phyloP scores from a whole-genome alignment of 768 basidiomycete species.

The Suillus hirtellus region DNA sequence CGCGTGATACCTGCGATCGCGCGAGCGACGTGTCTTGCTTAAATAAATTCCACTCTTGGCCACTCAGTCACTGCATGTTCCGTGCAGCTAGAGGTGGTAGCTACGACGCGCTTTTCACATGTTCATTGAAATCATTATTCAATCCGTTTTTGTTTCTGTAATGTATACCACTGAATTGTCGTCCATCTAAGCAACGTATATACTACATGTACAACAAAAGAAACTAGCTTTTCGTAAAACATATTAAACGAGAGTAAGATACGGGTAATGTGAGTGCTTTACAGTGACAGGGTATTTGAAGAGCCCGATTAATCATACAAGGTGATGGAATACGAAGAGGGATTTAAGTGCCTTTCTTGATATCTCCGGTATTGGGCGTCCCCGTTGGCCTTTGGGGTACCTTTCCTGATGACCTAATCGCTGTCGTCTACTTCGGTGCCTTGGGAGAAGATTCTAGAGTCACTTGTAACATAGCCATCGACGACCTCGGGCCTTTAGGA shows the following conservation, averaged over 20 bases:
- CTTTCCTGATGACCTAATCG: background rate
- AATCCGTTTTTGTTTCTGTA: background rate
- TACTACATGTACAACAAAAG: background rate
- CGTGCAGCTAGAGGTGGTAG: too few species aligned
- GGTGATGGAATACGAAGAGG: background rate
- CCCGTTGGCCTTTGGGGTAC: background rate
- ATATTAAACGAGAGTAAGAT: background rate
- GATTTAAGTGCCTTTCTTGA: conserved; percentile 1
- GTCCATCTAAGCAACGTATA: background rate
- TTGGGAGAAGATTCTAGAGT: background rate
- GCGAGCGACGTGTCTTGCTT: background rate
- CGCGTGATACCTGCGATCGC: background rate
- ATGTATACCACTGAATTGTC: background rate
- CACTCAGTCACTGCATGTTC: background rate
- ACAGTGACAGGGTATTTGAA: background rate
- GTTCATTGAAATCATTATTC: background rate
- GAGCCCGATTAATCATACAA: background rate
- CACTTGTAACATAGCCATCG: background rate
- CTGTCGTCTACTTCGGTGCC: background rate
- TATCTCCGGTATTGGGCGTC: background rate
- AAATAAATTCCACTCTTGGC: background rate
- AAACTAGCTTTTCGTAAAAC: background rate
- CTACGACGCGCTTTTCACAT: too few species aligned
- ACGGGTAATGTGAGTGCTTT: background rate
- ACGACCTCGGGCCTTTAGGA: background rate